Evolutionary conservation across 1,284 basidiomycete species (phyloP), one percentile per base, ranked within the genome.

Genomic region (Cutaneotrichosporon sp.): DNA sequence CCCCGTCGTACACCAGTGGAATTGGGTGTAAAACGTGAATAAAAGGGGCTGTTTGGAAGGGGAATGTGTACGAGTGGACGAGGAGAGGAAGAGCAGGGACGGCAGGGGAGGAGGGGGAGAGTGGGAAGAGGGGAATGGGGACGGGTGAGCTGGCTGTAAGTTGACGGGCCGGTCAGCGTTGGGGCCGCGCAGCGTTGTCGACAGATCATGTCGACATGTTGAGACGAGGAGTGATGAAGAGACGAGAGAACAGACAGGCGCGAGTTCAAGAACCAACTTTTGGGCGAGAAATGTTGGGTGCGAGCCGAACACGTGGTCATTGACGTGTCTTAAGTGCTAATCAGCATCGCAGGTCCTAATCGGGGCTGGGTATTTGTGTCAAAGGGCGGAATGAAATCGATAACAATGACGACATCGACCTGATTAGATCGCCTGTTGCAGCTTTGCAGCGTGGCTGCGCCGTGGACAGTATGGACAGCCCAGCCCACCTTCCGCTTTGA

Each of bases 11-110:
- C 59, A 62, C 71, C 71, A 68, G 71, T 65, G 65, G 69, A 66
- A 63, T 74, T 72, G 65, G 67, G 73, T 67, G 73, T 60, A 63
- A 73, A 70, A 69, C 74, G 74, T 76, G 74, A 75, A 76, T 76
- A 76, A 73, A 67, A 67, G 67, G 65, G 72, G 72, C 72, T 64
- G 65, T 36, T 42, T 36, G 34, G 34, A 16, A 13, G 34, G 11
- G 34, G 34, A 14, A 36, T 36, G 36, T 27, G 25, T 4, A 47
- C 31, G 53, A 46, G 45, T 45, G 29, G 56, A 42, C 22, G 56
- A 16, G 46, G 47, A 22, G 51, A 25, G 51, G 18, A 36, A 38
- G 49, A 45, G 59, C 43, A 22, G 29, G 25, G 29, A 51, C 18
- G 51, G 46, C 9, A 42, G 43, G 45, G 46, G 14, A 27, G 22